Base-by-base conservation (phyloP, 2,329 filamentous ascomycete species). In the Diaporthe aspalathi region DNA sequence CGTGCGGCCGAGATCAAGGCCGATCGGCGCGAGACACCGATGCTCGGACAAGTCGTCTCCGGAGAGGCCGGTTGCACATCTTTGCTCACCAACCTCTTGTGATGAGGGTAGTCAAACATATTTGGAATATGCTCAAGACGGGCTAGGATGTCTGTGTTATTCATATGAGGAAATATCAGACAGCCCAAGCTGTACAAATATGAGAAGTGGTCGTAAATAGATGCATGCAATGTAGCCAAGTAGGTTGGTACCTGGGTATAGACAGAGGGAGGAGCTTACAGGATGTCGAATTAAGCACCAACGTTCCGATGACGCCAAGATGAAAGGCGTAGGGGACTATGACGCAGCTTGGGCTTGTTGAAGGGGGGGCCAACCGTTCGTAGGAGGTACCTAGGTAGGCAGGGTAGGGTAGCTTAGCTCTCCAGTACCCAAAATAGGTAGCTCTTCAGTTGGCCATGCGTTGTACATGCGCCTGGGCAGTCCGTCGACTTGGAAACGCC, bases 1-100 rank as follows among this genome's bases (percentile, higher is more conserved):
- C 53, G 22, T 60, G 52, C 22, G 54, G 40, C 66, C 66, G 66
- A 68, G 43, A 35, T 22, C n/a, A 68, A 68, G 32, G 17, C 66
- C 53, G 66, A 68, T 60, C 52, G 66, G 66, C 40, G 52, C 66
- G 66, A 68, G 60, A 24, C 43, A 40, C 52, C 66, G 52, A 57
- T 35, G 43, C 53, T 24, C 29, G 43, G 54, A 29, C n/a, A 29
- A 57, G 35, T 22, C 8, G 20, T 20, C 8, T 29, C 38, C 66
- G 66, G 38, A 27, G 29, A 16, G 40, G 16, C 63, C 63, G 63
- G 47, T n/a, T n/a, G 14, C 5, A 9, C 35, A 47, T 5, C 20
- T 47, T 6, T 47, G 17, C 20, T 47, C 27, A 27, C 60, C 35
- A 38, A 35, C 27, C 43, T 63, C 60, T 29, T 17, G 24, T 5